Evolutionary conservation across 129 eudicot genomes (phyloP), one percentile per base, ranked within the genome.

Genomic region (Oenanthe sinensis): DNA sequence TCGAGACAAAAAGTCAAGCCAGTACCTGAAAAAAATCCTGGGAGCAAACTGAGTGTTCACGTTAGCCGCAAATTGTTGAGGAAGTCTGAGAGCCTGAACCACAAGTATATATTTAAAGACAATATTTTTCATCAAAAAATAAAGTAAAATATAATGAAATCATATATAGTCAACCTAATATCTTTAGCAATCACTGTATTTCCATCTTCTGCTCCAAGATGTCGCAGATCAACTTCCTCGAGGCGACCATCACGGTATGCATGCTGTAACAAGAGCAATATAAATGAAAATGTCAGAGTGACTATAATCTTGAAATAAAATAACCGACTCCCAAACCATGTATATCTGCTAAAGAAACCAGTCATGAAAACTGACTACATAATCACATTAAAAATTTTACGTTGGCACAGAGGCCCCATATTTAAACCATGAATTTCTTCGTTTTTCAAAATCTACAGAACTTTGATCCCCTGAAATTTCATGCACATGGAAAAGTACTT

Each of bases 221-320:
- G 96, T 77, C 97, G 97, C 86, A 90, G 79, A 82, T 81, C 89
- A 45, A 88, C 92, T 83, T 95, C 94, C 81, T 95, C 97, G 71
- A 91, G 87, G 82, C 91, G 92, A 52, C 98, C 98, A 87, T 95
- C 98, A 80, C 94, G 94, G 80, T 91, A 88, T 28, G 97, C 93
- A 91, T 95, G 98, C 97, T 95, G 96, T 49, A 76, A 79, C 55
- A 28, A 71, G 28, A 22, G 48, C 16, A 24, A 48, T n/a, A 22
- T 65, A 63, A 49, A 78, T 11, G 11, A 77, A 60, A 14, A 15
- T 44, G 24, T 26, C 15, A 45, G 62, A n/a, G 30, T 9, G 10
- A 5, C 26, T 26, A 13, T 46, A 24, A 55, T 63, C 33, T 40
- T 63, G 33, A 26, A 7, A 55, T n/a, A 67, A 54, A 47, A 48